These are phyloP conservation scores for Trichocomaceae sp. DNA, from an alignment of 2,329 filamentous ascomycete species.

Conservation along the genomic window DNA sequence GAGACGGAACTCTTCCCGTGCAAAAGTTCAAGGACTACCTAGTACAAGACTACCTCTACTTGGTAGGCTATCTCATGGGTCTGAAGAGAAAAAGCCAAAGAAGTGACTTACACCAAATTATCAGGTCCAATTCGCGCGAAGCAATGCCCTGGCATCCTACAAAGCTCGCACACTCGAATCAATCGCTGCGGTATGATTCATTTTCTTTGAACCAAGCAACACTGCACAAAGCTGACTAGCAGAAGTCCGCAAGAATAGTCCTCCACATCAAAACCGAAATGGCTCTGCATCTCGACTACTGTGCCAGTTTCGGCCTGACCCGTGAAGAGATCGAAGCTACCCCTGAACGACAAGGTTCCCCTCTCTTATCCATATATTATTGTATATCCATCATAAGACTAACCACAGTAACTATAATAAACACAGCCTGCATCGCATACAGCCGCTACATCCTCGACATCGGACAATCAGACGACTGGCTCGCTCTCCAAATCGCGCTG, in stretches of 20 bases:
- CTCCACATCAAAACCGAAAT: constrained; percentile 73
- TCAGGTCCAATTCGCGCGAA: constrained; percentile 78
- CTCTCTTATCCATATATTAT: no score
- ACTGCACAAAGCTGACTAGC: constrained; percentile 1
- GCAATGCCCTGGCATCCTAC: constrained; percentile 77
- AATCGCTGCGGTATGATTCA: constrained; percentile 55
- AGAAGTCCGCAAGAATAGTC: constrained; percentile 61
- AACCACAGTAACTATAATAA: no score
- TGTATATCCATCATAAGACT: background rate
- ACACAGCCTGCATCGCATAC: constrained; percentile 70
- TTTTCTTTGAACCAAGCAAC: constrained; percentile 1
- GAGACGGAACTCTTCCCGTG: constrained; percentile 64
- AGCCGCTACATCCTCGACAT: constrained; percentile 83
- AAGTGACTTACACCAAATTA: background rate
- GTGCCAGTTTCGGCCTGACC: constrained; percentile 69
- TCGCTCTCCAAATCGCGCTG: constrained; percentile 76
- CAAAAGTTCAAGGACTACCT: constrained; percentile 83
- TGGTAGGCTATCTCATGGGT: constrained; percentile 49
- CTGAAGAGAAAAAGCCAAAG: background rate
- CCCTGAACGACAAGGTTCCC: constrained; percentile 65
- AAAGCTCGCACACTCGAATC: constrained; percentile 70
- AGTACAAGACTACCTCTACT: constrained; percentile 84
- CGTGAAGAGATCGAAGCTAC: constrained; percentile 64
- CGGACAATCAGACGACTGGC: constrained; percentile 79
- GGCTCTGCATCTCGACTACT: constrained; percentile 74